Percentiles rank a stretch among this genome's conserved stretches.
These are phyloP conservation scores for Boletus sensibilis DNA, from an alignment of 768 basidiomycete genomes.

Conservation along the genomic window DNA sequence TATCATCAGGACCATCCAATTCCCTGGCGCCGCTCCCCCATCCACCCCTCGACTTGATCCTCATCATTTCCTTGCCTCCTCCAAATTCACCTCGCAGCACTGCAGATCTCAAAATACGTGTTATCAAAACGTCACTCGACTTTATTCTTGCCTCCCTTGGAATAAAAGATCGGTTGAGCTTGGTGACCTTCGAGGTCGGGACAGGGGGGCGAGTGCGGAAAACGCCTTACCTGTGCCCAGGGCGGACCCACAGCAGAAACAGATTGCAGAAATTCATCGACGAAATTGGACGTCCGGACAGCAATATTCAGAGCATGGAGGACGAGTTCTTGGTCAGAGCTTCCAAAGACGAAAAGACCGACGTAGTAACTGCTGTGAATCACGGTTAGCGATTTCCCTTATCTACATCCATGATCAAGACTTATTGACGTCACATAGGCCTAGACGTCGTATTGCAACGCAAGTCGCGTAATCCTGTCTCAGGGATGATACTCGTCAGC, in stretches of 20 bases:
- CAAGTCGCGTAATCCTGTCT: conserved; percentile 84
- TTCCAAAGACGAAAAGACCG: conserved; percentile 89
- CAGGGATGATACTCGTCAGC: conserved; percentile 90
- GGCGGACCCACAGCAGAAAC: conserved; percentile 63
- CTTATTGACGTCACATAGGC: conserved; percentile 41
- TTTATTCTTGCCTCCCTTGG: conserved; percentile 80
- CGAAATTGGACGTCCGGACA: conserved; percentile 49
- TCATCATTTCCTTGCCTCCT: conserved; percentile 86
- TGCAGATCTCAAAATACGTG: conserved; percentile 81
- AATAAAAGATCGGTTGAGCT: conserved; percentile 74
- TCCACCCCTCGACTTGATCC: conserved; percentile 87
- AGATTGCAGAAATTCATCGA: conserved; percentile 80
- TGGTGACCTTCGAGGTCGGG: conserved; percentile 94
- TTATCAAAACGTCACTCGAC: conserved; percentile 85
- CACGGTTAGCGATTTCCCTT: conserved; percentile 53
- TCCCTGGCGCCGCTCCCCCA: conserved; percentile 80
- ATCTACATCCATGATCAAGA: background rate
- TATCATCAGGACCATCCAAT: conserved; percentile 73
- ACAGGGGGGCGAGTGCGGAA: conserved; percentile 77
- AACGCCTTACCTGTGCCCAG: conserved; percentile 86
- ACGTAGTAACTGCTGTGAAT: conserved; percentile 98
- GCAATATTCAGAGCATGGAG: conserved; percentile 48
- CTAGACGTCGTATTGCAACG: conserved; percentile 94
- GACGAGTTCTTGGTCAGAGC: conserved; percentile 67
- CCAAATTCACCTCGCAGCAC: conserved; percentile 70